These are phyloP conservation scores for Cryptosporidium meleagridis DNA, from an alignment of 169 alveolate genomes.

Conservation along the genomic window DNA sequence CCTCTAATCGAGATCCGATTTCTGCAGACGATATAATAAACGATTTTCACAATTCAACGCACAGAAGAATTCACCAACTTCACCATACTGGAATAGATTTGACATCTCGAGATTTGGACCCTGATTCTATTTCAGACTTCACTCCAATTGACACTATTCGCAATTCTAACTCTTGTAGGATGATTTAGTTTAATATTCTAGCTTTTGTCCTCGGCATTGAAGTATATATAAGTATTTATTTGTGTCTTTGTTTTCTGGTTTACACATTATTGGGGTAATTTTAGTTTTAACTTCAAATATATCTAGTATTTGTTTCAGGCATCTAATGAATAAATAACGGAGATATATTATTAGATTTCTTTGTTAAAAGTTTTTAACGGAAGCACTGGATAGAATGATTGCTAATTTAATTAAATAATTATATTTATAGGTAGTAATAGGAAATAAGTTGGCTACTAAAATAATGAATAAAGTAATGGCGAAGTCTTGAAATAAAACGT, in stretches of 20 bases:
- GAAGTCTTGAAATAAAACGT: background rate
- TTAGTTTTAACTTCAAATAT: too few species aligned
- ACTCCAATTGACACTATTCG: slow-evolving; percentile 50
- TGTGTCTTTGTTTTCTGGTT: background rate
- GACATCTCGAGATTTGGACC: slow-evolving; percentile 16
- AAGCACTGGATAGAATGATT: too few species aligned
- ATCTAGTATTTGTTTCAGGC: too few species aligned
- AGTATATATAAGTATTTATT: too few species aligned
- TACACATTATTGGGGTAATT: too few species aligned
- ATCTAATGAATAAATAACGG: too few species aligned
- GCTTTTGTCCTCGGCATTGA: background rate
- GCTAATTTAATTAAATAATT: too few species aligned
- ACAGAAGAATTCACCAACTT: slow-evolving; percentile 46
- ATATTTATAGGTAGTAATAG: too few species aligned
- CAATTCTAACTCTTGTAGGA: slow-evolving; percentile 29
- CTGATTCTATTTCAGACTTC: slow-evolving; percentile 60
- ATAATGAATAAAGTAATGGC: background rate
- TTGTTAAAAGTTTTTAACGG: too few species aligned
- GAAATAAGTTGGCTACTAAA: background rate
- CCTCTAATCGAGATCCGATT: background rate
- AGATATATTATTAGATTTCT: too few species aligned
- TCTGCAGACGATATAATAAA: slow-evolving; percentile 17
- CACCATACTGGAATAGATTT: slow-evolving; percentile 38
- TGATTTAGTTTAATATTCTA: slow-evolving; percentile 14
- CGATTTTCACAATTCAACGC: slow-evolving; percentile 49